Conservation (phyloP, 371 early-diverging fungal genomes). For the Dentiscutata heterogama region DNA sequence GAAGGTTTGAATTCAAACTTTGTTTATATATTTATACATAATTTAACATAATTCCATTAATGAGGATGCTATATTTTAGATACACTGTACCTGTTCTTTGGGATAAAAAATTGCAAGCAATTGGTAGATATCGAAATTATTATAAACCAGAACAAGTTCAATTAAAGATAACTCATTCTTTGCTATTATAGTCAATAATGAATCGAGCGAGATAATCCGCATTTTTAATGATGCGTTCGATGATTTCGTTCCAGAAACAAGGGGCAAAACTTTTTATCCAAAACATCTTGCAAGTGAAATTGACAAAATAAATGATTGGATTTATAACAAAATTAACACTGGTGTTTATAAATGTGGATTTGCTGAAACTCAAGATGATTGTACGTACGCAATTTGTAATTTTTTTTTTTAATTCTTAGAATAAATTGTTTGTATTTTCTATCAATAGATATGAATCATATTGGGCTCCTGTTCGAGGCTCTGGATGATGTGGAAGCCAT, state of each 20-base stretch:
- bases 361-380: slow-evolving; percentile 88
- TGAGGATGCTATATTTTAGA: slow-evolving; percentile 51
- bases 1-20: slow-evolving; percentile 16
- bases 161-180: not conserved
- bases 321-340: slow-evolving; percentile 89
- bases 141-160: not conserved
- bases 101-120: slow-evolving; percentile 93
- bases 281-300: slow-evolving; percentile 76
- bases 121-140: slow-evolving; percentile 60
- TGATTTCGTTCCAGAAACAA: slow-evolving; percentile 67
- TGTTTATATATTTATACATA: not conserved
- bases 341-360: slow-evolving; percentile 93
- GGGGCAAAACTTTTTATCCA: slow-evolving; percentile 82
- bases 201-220: slow-evolving; percentile 95
- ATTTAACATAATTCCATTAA: not conserved
- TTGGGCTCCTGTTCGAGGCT: slow-evolving; percentile 76
- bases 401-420: slow-evolving; percentile 1
- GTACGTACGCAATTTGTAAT: slow-evolving; percentile 54
- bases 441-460: slow-evolving; percentile 72
- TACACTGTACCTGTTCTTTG: slow-evolving; percentile 92
- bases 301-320: slow-evolving; percentile 89
- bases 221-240: slow-evolving; percentile 94
- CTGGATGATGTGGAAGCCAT: slow-evolving; percentile 89
- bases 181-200: slow-evolving; percentile 85
- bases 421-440: not conserved